Evolutionary conservation across 208 protist species (phyloP), one percentile per base, ranked within the genome.

Genomic region (Wallacemonas sp.): DNA sequence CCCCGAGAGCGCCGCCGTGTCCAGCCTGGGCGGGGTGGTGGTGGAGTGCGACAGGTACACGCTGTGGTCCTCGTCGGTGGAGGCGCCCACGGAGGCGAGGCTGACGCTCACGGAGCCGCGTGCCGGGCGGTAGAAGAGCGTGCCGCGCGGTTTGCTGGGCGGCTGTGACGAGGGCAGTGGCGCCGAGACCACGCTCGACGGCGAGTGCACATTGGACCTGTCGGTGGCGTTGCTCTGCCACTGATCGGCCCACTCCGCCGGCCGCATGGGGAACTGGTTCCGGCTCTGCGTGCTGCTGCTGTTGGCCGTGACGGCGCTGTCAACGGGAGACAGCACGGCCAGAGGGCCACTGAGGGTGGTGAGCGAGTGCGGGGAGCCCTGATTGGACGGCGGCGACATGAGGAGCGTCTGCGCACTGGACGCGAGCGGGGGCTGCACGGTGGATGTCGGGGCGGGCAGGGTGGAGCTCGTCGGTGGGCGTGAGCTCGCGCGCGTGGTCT

Each of bases 101-200:
- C 31, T 5, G 31, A 55, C 52, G 39, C 52, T 59, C 3, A 25
- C 28, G 31, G 52, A 59, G 52, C n/a, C 11, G 10, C 52, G 52
- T n/a, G 7, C 4, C 14, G 31, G 52, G 26, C 52, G 52, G 26
- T 22, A 41, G 32, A 59, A 59, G 32, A 59, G 52, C n/a, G 52
- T 59, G 31, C 52, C 52, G 10, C 52, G 25, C 5, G 52, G 0
- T 23, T 59, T 59, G 26, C 31, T 29, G 52, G 52, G 3, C 4
- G 31, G 3, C 31, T n/a, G 31, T 20, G 8, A 3, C 10, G 52
- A 55, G 25, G 48, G 31, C 25, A 23, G 25, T 10, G 26, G 7
- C 1, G 25, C 7, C 1, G 23, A 26, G 48, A 12, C 48, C 22
- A 26, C 3, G 4, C 10, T 7, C 26, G 48, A 32, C 48, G n/a